Conservation (phyloP, 176 grass and related monocot genomes). For the Miscanthus lutarioriparius region DNA sequence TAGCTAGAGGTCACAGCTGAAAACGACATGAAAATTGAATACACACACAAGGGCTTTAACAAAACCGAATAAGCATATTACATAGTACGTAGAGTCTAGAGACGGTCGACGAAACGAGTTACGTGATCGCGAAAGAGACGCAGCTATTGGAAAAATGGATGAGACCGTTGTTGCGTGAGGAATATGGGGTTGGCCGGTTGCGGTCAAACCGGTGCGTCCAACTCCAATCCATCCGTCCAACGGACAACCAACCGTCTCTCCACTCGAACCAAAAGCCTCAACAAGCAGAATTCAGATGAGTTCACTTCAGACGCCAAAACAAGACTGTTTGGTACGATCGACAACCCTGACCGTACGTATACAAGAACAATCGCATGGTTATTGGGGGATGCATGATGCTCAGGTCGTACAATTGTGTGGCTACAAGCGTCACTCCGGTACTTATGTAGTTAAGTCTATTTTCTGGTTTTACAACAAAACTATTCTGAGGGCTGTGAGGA, state of each 20-base stretch:
- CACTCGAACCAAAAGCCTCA: too few relatives aligned
- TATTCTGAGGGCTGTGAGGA: too few relatives aligned
- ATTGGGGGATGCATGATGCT: too few relatives aligned
- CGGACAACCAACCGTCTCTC: too few relatives aligned
- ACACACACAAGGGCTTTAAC: neutral
- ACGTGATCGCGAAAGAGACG: neutral
- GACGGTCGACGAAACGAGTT: neutral
- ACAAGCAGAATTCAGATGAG: neutral
- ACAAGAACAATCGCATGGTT: too few relatives aligned
- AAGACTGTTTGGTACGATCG: neutral
- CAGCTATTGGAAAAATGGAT: neutral
- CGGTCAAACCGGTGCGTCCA: neutral
- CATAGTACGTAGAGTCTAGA: neutral
- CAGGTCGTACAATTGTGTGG: too few relatives aligned
- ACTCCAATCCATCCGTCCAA: neutral
- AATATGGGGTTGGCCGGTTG: neutral
- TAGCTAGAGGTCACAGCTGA: neutral
- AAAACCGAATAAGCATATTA: neutral
- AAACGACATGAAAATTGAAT: conserved; percentile 23
- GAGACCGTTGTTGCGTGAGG: conserved; percentile 21
- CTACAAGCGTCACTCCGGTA: too few relatives aligned
- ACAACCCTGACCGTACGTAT: too few relatives aligned
- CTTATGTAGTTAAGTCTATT: too few relatives aligned
- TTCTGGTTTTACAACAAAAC: too few relatives aligned
- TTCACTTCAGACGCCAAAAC: neutral